These are phyloP conservation scores for Blastocystis sp. DNA, from an alignment of 352 stramenopile genomes.

Conservation along the genomic window DNA sequence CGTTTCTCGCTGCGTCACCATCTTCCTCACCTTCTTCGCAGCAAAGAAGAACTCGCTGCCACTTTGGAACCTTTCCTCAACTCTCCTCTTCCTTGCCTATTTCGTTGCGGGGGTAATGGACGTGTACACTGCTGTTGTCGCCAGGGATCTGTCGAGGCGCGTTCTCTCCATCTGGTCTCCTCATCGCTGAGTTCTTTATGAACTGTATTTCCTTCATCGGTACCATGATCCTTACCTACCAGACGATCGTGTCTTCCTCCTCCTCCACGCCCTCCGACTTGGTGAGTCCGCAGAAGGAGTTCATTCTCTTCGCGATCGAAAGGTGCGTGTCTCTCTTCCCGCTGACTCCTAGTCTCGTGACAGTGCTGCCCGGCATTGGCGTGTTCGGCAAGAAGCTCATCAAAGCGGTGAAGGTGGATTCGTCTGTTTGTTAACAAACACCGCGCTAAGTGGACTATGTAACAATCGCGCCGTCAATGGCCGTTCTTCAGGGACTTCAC, in stretches of 20 bases:
- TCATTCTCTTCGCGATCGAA: neutral
- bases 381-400: slow-evolving; percentile 20
- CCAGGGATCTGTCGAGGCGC: slow-evolving; percentile 4
- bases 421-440: neutral
- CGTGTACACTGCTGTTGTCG: slow-evolving; percentile 1
- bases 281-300: slow-evolving; percentile 8
- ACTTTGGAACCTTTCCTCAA: slow-evolving; percentile 18
- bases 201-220: slow-evolving; percentile 11
- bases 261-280: neutral
- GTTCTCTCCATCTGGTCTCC: slow-evolving; percentile 13
- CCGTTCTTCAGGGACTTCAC: neutral
- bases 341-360: slow-evolving; percentile 7
- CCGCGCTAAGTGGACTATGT: neutral
- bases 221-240: slow-evolving; percentile 50
- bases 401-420: slow-evolving; percentile 14
- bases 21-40: neutral
- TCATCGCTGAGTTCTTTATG: slow-evolving; percentile 7
- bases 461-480: neutral
- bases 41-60: neutral
- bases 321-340: neutral
- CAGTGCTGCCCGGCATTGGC: neutral
- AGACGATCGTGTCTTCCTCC: slow-evolving; percentile 2
- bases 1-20: neutral
- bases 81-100: slow-evolving; percentile 16
- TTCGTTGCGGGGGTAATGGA: slow-evolving; percentile 36